Evolutionary conservation across 2,329 filamentous ascomycete species (phyloP), one percentile per base, ranked within the genome.

Genomic region (Paraphaeosphaeria sporulosa): DNA sequence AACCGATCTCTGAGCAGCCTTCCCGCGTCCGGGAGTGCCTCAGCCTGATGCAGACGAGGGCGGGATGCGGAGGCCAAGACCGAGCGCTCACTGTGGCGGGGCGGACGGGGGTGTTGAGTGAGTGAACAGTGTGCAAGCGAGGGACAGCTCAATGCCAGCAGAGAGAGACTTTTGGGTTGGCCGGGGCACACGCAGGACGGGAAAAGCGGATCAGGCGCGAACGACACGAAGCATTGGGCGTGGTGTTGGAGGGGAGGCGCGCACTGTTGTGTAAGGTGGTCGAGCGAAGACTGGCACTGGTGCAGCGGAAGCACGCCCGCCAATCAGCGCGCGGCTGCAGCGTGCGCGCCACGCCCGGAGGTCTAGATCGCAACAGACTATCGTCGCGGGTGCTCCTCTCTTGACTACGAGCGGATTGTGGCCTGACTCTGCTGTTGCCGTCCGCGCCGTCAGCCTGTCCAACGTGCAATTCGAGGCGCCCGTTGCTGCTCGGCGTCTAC

Each of bases 41-140:
- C 19, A 47, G 38, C 25, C 32, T 6, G 25, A 51, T 42, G 50
- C 36, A 43, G 7, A 32, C 10, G 53, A 56, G 53, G 55, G 61
- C 27, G 42, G 61, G 61, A 60, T 30, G 56, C 38, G 34, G 17
- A 43, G 25, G 44, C 55, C 49, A 59, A 57, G 52, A n/a, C 23
- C 23, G 15, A 21, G 25, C 12, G n/a, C 34, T 47, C 21, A 21
- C 9, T 50, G 38, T 25, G 60, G 32, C 46, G 57, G 42, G 59
- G 57, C 55, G 61, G 55, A 55, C 50, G 59, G 57, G 23, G 59
- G 48, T 44, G 43, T n/a, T 46, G 9, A 36, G 23, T 36, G 57
- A n/a, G 46, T 27, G 54, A 40, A 48, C 53, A 34, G 60, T 57
- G 30, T 44, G 40, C 50, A 50, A 51, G 23, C 36, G 44, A 55